Percentiles rank a stretch among this genome's conserved stretches.
Evolutionary conservation across 352 stramenopile species (phyloP).

Genomic region (Phytopythium chamaehyphon): DNA sequence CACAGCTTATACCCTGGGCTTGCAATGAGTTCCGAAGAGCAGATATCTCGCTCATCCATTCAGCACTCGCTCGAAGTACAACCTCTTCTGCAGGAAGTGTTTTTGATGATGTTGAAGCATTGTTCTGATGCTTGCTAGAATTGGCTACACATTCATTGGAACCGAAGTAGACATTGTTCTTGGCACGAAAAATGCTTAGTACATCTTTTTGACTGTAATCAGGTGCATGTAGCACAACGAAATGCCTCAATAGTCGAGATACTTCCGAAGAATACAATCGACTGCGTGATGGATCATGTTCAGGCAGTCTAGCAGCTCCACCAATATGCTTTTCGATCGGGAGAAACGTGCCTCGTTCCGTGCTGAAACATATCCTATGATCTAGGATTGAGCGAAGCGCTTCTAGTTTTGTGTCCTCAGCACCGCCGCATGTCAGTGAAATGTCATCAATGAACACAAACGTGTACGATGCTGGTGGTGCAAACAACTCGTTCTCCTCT

Average conservation of each 20-base stretch:
- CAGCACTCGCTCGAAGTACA: constrained; percentile 43
- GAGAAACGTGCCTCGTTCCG: constrained; percentile 19
- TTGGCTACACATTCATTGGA: background rate
- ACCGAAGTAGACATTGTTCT: constrained; percentile 30
- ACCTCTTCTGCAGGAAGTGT: constrained; percentile 25
- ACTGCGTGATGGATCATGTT: background rate
- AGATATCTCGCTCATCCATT: constrained; percentile 18
- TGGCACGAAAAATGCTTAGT: constrained; percentile 42
- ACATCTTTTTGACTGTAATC: constrained; percentile 42
- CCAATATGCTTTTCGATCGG: constrained; percentile 34
- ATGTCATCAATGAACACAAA: constrained; percentile 66
- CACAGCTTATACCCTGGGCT: constrained; percentile 6
- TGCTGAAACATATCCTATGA: constrained; percentile 34
- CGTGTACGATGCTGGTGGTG: constrained; percentile 13
- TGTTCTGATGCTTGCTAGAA: background rate
- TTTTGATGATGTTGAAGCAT: constrained; percentile 2
- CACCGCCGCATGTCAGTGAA: background rate
- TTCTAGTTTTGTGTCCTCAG: constrained; percentile 11
- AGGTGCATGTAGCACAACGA: constrained; percentile 37
- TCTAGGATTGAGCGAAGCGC: constrained; percentile 49
- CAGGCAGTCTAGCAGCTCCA: constrained; percentile 23
- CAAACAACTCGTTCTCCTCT: constrained; percentile 42
- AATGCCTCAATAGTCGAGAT: constrained; percentile 43
- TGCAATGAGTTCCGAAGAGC: background rate
- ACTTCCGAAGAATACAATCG: background rate